Percentiles rank a stretch among this genome's conserved stretches.
phyloP scores from a whole-genome alignment of 1,284 basidiomycete species.

The Microbotryomycetes sp. region DNA sequence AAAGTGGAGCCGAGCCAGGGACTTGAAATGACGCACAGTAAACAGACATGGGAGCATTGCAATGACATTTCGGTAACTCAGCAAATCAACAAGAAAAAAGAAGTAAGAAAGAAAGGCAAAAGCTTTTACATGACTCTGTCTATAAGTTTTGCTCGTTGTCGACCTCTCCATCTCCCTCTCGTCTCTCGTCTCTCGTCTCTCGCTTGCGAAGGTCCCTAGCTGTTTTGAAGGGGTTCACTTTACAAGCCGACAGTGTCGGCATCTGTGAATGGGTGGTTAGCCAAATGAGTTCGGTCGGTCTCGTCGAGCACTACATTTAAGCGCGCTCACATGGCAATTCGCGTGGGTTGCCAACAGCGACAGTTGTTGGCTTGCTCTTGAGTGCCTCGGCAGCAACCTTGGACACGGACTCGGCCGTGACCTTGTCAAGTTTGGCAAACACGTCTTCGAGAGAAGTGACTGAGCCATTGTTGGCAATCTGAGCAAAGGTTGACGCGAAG shows the following conservation, averaged over 20 bases:
- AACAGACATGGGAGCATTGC: slow-evolving; percentile 1
- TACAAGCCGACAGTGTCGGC: slow-evolving; percentile 31
- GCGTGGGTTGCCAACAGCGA: slow-evolving; percentile 70
- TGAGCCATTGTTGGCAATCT: slow-evolving; percentile 41
- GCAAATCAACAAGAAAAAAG: not conserved
- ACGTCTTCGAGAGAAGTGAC: slow-evolving; percentile 36
- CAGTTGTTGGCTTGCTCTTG: slow-evolving; percentile 71
- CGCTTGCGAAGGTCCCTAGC: too few relatives aligned
- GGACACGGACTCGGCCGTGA: slow-evolving; percentile 39
- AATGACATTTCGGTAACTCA: slow-evolving; percentile 2
- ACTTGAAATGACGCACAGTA: not conserved
- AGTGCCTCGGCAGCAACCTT: slow-evolving; percentile 48
- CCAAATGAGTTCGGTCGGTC: too few relatives aligned
- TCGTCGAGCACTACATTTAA: not conserved
- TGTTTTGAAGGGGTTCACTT: too few relatives aligned
- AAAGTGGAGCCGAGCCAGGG: too few relatives aligned
- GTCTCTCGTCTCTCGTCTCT: not conserved
- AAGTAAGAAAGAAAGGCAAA: not conserved
- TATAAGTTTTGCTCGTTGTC: not conserved
- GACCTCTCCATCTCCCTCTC: not conserved
- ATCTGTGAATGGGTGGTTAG: too few relatives aligned
- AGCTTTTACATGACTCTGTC: not conserved
- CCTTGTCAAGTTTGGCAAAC: slow-evolving; percentile 37
- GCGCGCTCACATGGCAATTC: slow-evolving; percentile 55
- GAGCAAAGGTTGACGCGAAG: not conserved